Evolutionary conservation across 371 early-diverging fungal species (phyloP).

Genomic region (Mucor circinelloides): DNA sequence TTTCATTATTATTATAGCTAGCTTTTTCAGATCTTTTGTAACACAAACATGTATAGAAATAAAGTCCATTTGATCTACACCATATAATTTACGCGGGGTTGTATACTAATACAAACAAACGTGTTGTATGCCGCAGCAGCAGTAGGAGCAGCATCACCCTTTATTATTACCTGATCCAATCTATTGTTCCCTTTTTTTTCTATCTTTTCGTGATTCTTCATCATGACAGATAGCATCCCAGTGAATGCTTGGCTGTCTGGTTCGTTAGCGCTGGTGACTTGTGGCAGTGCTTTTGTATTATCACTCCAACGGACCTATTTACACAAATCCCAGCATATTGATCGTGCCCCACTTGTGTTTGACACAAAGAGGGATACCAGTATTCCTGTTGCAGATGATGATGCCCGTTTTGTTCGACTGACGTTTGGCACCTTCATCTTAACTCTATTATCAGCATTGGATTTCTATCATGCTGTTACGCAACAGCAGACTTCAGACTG

Average conservation of each 20-base stretch:
- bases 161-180: background rate
- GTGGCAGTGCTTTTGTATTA: constrained; percentile 25
- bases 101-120: too few species aligned
- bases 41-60: too few species aligned
- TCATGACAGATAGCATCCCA: constrained; percentile 4
- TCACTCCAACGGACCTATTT: constrained; percentile 25
- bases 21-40: too few species aligned
- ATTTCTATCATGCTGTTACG: constrained; percentile 9
- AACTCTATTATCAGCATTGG: constrained; percentile 5
- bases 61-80: too few species aligned
- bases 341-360: constrained; percentile 16
- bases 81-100: too few species aligned
- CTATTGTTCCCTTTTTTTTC: background rate
- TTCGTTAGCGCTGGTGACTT: constrained; percentile 6
- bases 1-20: background rate
- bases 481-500: background rate
- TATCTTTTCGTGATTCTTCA: background rate
- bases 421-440: constrained; percentile 18
- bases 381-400: constrained; percentile 14
- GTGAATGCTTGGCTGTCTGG: constrained; percentile 16
- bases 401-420: constrained; percentile 8
- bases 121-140: too few species aligned
- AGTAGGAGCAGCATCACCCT: too few species aligned
- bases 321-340: constrained; percentile 19
- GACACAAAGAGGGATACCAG: constrained; percentile 19